A percentile compares a stretch with the other conserved stretches of the same genome.
Evolutionary conservation across 2,329 filamentous ascomycete species (phyloP).

Genomic region (Fragosphaeria purpurea): DNA sequence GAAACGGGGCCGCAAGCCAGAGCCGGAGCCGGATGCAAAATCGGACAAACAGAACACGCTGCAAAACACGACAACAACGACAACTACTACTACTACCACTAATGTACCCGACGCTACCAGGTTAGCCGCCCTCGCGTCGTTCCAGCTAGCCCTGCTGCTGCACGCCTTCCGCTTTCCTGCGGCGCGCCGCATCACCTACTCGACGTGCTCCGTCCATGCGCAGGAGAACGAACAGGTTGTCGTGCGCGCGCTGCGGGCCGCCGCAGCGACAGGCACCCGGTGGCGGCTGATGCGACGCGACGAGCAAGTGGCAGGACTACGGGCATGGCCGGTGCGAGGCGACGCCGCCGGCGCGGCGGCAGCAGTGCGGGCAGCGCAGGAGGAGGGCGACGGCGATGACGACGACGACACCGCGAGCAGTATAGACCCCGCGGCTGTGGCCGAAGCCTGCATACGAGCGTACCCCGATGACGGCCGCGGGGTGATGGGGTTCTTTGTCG

Average conservation of each 20-base stretch:
- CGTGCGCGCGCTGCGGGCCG: constrained; percentile 56
- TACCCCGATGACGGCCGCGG: constrained; percentile 72
- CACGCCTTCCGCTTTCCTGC: constrained; percentile 77
- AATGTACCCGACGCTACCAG: constrained; percentile 52
- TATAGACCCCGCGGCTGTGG: constrained; percentile 28
- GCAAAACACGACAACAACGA: constrained; percentile 39
- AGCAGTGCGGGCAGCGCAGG: not conserved
- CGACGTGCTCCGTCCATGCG: constrained; percentile 80
- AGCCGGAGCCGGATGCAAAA: constrained; percentile 22
- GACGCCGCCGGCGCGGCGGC: constrained; percentile 24
- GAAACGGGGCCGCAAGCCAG: constrained; percentile 22
- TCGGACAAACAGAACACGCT: constrained; percentile 9
- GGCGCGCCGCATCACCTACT: constrained; percentile 73
- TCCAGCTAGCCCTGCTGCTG: constrained; percentile 71
- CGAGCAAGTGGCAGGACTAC: constrained; percentile 68
- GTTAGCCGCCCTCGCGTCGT: constrained; percentile 62
- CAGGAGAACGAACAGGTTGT: constrained; percentile 88
- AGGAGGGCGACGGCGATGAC: not conserved
- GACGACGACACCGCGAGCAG: constrained; percentile 17
- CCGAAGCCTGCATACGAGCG: constrained; percentile 71
- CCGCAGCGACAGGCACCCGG: constrained; percentile 53
- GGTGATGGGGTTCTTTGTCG: constrained; percentile 93
- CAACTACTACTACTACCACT: constrained; percentile 50
- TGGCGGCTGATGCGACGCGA: constrained; percentile 69
- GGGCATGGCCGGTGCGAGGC: constrained; percentile 62